Conservation (phyloP, 352 stramenopile species). For the Phytophthora uliginosa region DNA sequence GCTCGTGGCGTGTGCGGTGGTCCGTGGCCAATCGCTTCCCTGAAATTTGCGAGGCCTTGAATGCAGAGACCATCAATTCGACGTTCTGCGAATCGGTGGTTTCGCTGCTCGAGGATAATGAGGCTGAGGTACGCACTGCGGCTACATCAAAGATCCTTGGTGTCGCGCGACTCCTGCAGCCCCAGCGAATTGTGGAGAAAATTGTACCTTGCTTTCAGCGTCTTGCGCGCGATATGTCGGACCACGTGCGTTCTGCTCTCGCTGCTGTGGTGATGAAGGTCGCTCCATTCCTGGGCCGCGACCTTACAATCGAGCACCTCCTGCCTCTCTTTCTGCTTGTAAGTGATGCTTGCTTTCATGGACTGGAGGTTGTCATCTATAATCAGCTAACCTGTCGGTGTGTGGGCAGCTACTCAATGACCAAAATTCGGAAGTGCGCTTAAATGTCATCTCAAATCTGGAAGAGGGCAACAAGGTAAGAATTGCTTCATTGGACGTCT, state of each 20-base stretch:
- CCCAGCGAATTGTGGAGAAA: constrained; percentile 75
- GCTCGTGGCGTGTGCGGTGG: constrained; percentile 99
- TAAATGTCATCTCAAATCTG: constrained; percentile 99
- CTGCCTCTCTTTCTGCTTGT: constrained; percentile 96
- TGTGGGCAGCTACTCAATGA: constrained; percentile 93
- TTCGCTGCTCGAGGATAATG: constrained; percentile 96
- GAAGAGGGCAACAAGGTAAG: constrained; percentile 95
- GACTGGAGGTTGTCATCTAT: neutral
- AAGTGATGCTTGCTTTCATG: constrained; percentile 20
- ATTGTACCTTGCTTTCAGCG: constrained; percentile 90
- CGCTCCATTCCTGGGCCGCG: constrained; percentile 93
- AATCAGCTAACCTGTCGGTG: constrained; percentile 8
- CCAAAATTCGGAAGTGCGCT: constrained; percentile 97
- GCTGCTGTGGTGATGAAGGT: constrained; percentile 97
- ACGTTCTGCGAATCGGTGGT: constrained; percentile 92
- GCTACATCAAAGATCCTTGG: constrained; percentile 93
- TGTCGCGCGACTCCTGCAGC: constrained; percentile 64
- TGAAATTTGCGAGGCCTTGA: constrained; percentile 93
- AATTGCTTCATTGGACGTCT: neutral
- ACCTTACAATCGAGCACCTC: constrained; percentile 95
- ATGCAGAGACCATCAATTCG: constrained; percentile 70
- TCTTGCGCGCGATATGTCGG: constrained; percentile 97
- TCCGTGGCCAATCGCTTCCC: constrained; percentile 98
- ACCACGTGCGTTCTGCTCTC: constrained; percentile 97
- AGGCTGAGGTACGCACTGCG: constrained; percentile 97